A percentile compares a stretch with the other conserved stretches of the same genome.
These are phyloP conservation scores for Sarocladium brachiariae DNA, from an alignment of 2,329 filamentous ascomycete species.

Conservation along the genomic window DNA sequence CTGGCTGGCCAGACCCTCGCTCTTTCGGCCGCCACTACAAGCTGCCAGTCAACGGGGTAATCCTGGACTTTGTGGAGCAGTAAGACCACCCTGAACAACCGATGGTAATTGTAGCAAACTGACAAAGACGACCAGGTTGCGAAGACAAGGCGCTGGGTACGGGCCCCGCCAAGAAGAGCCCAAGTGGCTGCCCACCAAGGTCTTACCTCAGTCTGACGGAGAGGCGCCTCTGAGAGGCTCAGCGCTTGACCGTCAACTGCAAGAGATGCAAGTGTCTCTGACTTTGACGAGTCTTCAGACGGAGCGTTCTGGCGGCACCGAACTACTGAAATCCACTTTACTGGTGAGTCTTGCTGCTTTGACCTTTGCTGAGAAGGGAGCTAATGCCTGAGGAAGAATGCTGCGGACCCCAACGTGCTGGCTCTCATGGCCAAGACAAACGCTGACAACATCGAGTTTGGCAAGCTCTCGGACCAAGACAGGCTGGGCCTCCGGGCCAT, in stretches of 20 bases:
- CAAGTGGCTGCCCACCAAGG: slow-evolving; percentile 18
- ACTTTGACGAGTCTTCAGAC: slow-evolving; percentile 53
- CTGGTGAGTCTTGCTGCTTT: slow-evolving; percentile 43
- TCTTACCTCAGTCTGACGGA: slow-evolving; percentile 13
- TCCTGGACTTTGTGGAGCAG: slow-evolving; percentile 66
- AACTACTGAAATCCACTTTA: slow-evolving; percentile 51
- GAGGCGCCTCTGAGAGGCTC: slow-evolving; percentile 21
- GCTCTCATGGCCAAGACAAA: slow-evolving; percentile 43
- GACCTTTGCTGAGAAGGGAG: neutral
- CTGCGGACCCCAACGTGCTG: slow-evolving; percentile 38
- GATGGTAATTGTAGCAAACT: slow-evolving; percentile 13
- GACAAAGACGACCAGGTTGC: slow-evolving; percentile 22
- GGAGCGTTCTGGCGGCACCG: slow-evolving; percentile 41
- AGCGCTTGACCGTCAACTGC: slow-evolving; percentile 38
- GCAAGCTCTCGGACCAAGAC: slow-evolving; percentile 35
- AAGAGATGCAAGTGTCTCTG: slow-evolving; percentile 60
- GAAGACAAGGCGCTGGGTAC: slow-evolving; percentile 32
- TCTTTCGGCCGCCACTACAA: slow-evolving; percentile 60
- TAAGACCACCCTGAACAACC: slow-evolving; percentile 27
- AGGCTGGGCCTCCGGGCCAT: slow-evolving; percentile 39
- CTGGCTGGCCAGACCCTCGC: slow-evolving; percentile 49
- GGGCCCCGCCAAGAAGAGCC: slow-evolving; percentile 24
- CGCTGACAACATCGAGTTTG: slow-evolving; percentile 33
- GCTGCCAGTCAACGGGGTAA: slow-evolving; percentile 56
- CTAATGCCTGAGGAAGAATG: slow-evolving; percentile 28